Evolutionary conservation across 2,329 filamentous ascomycete species (phyloP), one percentile per base, ranked within the genome.

Genomic region (Escovopsis weberi): DNA sequence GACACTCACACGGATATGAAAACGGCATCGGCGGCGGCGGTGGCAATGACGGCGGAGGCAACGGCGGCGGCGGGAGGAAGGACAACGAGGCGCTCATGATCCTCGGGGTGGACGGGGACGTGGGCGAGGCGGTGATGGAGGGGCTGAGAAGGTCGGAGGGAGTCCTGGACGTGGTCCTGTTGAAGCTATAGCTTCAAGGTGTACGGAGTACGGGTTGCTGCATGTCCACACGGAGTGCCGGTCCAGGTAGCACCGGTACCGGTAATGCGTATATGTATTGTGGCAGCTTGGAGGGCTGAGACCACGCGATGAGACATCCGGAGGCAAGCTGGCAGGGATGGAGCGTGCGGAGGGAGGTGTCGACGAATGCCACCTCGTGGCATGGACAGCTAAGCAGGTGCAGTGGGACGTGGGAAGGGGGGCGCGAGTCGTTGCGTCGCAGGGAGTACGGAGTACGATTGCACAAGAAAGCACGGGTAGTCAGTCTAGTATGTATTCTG

Each of bases 21-120:
- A 15, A 15, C 15, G 15, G 30, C 26, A 23, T 1, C 32, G 36
- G 12, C 11, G 28, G 10, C 33, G 12, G 40, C 44, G 26, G 44
- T 39, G 23, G 43, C 15, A 15, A 15, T 2, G 15, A 2, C 15
- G 15, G 15, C 15, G 15, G 15, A n/a, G n/a, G n/a, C 15, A 15
- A 15, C 15, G 15, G 15, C 15, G 15, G 15, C 15, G 15, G 15
- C 15, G 15, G 15, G 15, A 58, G 26, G 64, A 47, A 45, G 12
- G 45, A 59, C 39, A 75, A 78, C 37, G 85, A 89, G 61, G 84
- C 85, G 9, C 61, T 89, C 50, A 89, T 89, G 84, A 88, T 89
- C 51, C 51, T 89, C 40, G 82, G 84, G 1, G 76, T 89, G 9
- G 78, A 82, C 53, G 73, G 75, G 2, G 67, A 70, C 4, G 76